Base-by-base conservation (phyloP, 192 early-diverging fungal species). In the Lobosporangium transversale region DNA sequence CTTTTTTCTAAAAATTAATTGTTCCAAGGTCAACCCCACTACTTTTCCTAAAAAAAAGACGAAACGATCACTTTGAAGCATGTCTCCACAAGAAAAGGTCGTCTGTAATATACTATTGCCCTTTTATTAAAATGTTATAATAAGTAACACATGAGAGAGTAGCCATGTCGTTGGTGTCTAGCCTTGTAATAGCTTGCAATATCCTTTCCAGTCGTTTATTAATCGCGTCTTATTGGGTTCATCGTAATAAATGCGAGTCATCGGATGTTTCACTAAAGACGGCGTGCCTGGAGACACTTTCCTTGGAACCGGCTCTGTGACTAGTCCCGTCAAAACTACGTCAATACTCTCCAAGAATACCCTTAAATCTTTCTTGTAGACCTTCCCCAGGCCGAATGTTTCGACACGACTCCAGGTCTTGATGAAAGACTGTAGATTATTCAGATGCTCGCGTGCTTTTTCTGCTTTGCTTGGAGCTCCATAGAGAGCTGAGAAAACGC, bases 331-430 rank as follows among this genome's bases (percentile, higher is more conserved):
- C 40, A 76, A 14, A 1, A 76, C 30, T 23, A 32, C 59, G 23
- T 76, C 65, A 8, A 76, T 59, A 36, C 67, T 65, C 15, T 76
- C 52, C 30, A 76, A 32, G 36, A 76, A 67, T 1, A 42, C 2
- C 10, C n/a, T 55, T n/a, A 76, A 11, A n/a, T 76, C 73, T 45
- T 76, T 76, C 40, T 67, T 76, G 37, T 76, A 76, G 2, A 76
- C 73, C 37, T 76, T 76, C 0, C 73, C 73, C 11, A 76, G 36
- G 7, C 73, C 73, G 62, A 62, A 76, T 0, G 59, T 67, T 47
- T 76, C 64, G 2, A 76, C 73, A 15, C 73, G 57, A 18, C 58
- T 57, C 73, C 73, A 76, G 5, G 18, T 36, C 59, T 76, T 76
- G 53, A 67, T 40, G 67, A 76, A 76, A 8, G 27, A 24, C 15